Evolutionary conservation across 345 rosid genomes (phyloP).

Genomic region (Dovyalis caffra): DNA sequence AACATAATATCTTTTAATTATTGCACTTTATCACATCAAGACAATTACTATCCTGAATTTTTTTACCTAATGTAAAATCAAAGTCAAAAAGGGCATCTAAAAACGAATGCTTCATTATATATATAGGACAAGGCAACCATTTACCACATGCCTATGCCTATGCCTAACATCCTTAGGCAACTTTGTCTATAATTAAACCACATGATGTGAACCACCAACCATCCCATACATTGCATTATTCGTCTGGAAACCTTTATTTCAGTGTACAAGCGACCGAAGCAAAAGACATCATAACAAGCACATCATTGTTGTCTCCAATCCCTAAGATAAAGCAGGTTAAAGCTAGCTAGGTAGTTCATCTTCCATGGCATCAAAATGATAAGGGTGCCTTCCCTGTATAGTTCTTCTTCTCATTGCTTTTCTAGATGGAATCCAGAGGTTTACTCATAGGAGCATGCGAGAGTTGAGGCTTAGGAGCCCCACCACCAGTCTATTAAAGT

Average conservation of each 20-base stretch:
- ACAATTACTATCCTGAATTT: too few species aligned
- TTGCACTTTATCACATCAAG: too few species aligned
- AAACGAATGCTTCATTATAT: too few species aligned
- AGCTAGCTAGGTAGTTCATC: neutral
- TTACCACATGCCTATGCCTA: neutral
- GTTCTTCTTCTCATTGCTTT: neutral
- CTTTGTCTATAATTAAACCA: neutral
- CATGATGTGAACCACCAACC: neutral
- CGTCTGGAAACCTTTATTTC: constrained; percentile 8
- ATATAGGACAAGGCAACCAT: too few species aligned
- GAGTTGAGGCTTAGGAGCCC: neutral
- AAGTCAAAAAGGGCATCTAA: neutral
- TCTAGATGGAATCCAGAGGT: constrained; percentile 17
- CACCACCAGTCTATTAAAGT: neutral
- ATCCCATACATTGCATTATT: neutral
- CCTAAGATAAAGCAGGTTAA: constrained; percentile 5
- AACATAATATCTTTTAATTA: too few species aligned
- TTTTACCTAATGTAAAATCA: too few species aligned
- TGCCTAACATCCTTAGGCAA: neutral
- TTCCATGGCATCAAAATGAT: neutral
- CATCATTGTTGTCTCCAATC: constrained; percentile 18
- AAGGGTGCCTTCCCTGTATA: neutral
- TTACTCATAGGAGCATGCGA: constrained; percentile 9
- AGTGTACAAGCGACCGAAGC: neutral
- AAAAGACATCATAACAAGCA: neutral